Base-by-base conservation (phyloP, 371 early-diverging fungal genomes). In the Chytridium lagenaria region DNA sequence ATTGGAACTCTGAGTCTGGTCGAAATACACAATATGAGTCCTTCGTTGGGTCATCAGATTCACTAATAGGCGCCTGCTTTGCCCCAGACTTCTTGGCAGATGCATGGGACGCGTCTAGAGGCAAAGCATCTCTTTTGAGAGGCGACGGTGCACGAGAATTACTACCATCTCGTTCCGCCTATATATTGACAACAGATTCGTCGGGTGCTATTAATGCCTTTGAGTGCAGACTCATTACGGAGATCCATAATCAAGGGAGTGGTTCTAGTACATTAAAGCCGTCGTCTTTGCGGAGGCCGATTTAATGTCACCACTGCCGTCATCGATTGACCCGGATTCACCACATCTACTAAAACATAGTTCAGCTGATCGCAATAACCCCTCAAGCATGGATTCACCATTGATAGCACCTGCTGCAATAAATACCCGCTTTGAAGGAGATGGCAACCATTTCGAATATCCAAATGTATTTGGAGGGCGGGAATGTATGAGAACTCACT, bases 311-410 rank as follows among this genome's bases (percentile, higher is more conserved):
- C 19, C 64, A 26, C 39, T 16, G 16, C 93, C 88, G n/a, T 97
- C 98, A 68, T 92, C 93, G 37, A 98, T 78, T 70, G 98, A 91
- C 44, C 95, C 78, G 12, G 88, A 78, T 73, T 95, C 90, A 76
- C 98, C 99, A 81, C 95, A 94, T 0, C 91, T 85, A 80, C 94
- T 97, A 15, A 90, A 85, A 78, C 98, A 98, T 72, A 96, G 88
- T 78, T 98, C 98, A 90, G 92, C 92, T 69, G 98, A 82, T 0
- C 98, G 98, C 78, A 96, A 89, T 2, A 86, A 89, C 80, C 98
- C 99, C 78, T 95, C n/a, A n/a, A n/a, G n/a, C n/a, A n/a, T n/a
- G 96, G 78, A 93, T 94, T 39, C 98, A 79, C 68, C 86, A 89
- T 7, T 97, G 98, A 59, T 93, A 34, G 23, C 76, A 33, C 15